phyloP scores from a whole-genome alignment of 257 asterid genomes.

The Rubia yunnanensis region DNA sequence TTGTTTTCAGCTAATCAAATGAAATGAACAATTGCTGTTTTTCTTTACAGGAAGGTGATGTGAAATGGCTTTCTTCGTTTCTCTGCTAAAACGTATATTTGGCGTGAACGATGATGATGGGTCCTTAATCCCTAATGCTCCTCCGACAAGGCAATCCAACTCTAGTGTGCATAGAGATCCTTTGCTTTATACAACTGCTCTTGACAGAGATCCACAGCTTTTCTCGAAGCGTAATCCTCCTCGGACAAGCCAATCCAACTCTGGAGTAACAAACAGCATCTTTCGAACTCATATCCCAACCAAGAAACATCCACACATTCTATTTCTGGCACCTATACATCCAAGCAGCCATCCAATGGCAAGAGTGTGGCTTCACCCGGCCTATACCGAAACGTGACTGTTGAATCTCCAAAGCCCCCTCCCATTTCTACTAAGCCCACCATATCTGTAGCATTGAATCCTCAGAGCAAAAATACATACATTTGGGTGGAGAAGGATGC shows the following conservation, averaged over 20 bases:
- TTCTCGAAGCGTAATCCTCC: neutral
- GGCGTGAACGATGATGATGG: slow-evolving; percentile 4
- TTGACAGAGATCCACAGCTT: neutral
- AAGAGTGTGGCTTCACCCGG: too few relatives aligned
- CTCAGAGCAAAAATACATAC: slow-evolving; percentile 1
- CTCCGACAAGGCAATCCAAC: slow-evolving; percentile 5
- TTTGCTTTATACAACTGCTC: neutral
- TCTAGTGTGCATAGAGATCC: neutral
- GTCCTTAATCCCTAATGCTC: neutral
- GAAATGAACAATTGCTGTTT: too few relatives aligned
- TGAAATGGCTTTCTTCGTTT: neutral
- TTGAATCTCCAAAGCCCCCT: slow-evolving; percentile 8
- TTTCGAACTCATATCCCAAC: neutral
- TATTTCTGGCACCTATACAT: neutral
- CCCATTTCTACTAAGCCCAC: slow-evolving; percentile 17
- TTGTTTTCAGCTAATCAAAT: too few relatives aligned
- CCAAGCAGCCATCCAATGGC: neutral
- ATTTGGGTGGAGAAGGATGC: slow-evolving; percentile 15
- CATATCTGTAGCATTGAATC: neutral
- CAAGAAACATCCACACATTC: neutral
- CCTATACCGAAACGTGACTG: neutral
- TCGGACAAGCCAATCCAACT: neutral
- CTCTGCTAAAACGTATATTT: neutral
- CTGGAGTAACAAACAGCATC: neutral
- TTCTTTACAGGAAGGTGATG: neutral